Evolutionary conservation across 1,284 basidiomycete species (phyloP), one percentile per base, ranked within the genome.

Genomic region (Pascua sp.): DNA sequence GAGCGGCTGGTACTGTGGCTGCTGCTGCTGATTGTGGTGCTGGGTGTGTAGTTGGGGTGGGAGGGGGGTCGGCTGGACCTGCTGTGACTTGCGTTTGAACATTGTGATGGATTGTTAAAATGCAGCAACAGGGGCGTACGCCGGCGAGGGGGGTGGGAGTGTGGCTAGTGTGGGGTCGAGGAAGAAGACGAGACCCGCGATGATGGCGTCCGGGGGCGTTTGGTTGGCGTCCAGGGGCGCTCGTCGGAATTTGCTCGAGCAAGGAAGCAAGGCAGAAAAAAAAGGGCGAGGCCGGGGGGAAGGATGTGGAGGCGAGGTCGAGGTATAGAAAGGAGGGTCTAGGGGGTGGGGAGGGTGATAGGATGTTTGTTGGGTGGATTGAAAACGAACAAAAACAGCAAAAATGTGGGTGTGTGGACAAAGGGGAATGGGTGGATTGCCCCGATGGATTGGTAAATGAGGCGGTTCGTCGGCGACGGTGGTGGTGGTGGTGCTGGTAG

Each of bases 341-440:
- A 75, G 62, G 47, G 72, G 53, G 46, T 71, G 2, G 41, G 41
- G 12, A 42, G 41, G n/a, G 41, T 42, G 41, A 8, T 12, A 42
- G 41, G 11, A n/a, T 5, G 18, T 10, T 44, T 15, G 18, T 15
- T 16, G 42, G 10, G n/a, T n/a, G 42, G n/a, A 44, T 15, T 15
- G n/a, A 44, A 44, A 44, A 44, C 41, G 41, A 42, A 4, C 41
- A 42, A n/a, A 42, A n/a, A 42, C 12, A 32, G 7, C 24, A 32
- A 32, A n/a, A n/a, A n/a, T n/a, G n/a, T n/a, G n/a, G n/a, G n/a
- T 32, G 24, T 42, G 41, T 42, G 41, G 41, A 13, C 41, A 13
- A 8, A 4, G 41, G 3, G 41, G 41, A 13, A 42, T 42, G 41
- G 41, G 8, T 3, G n/a, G 12, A 4, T 12, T 42, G 41, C 41